Evolutionary conservation across 352 stramenopile genomes (phyloP), one percentile per base, ranked within the genome.

Genomic region (Phytophthora fragariaefolia): DNA sequence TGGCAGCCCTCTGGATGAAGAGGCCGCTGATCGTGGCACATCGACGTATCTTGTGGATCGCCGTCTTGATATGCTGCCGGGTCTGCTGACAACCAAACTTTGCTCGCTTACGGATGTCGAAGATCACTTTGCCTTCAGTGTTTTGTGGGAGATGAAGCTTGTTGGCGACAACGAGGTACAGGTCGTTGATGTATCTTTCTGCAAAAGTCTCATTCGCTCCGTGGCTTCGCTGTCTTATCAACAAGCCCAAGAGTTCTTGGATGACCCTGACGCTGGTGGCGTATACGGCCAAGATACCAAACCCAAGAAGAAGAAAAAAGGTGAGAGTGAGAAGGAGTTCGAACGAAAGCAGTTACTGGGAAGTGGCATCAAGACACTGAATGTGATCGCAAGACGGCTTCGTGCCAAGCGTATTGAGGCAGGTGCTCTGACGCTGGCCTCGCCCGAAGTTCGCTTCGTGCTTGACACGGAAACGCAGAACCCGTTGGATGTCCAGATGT

Each of bases 1-100:
- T 13, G 96, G 91, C 18, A 97, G 80, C 26, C 81, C 97, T 7
- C 86, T 99, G 18, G 98, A 99, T 69, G 79, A 98, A 66, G 97
- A 99, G 71, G 92, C 91, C 7, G 87, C 82, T 5, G 82, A 95
- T 47, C 87, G 91, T 58, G 89, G 83, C 17, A 99, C 97, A 15
- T 99, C 96, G 22, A 99, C 97, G 2, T 99, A 99, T 76, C 86
- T 99, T 10, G 97, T 99, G n/a, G 97, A 99, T 50, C 94, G 96
- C 36, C 91, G 98, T 72, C 79, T 99, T 23, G 97, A 99, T 74
- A 99, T 99, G 98, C 78, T 99, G 18, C 98, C 98, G 2, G 87
- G 85, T 26, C 79, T 99, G 42, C 76, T 99, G 42, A 99, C 98
- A 8, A 98, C 97, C 30, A 98, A 99, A 67, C 77, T 99, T 17